Evolutionary conservation across 306 rosid genomes (phyloP).

Genomic region (Malus sylvestris): DNA sequence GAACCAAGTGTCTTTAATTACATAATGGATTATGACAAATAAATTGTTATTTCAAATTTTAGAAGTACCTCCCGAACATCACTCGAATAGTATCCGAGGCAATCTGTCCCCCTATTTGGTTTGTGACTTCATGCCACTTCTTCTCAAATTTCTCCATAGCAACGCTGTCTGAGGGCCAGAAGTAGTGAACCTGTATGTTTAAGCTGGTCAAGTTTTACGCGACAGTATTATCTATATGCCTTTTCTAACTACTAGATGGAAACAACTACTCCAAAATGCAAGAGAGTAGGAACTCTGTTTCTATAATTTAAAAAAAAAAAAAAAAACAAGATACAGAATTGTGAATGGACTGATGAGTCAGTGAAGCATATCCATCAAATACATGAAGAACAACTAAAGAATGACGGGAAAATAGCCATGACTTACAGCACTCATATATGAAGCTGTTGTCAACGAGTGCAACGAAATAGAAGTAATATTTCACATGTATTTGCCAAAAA

Average conservation of each 20-base stretch:
- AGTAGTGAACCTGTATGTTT: constrained; percentile 57
- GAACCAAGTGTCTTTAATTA: constrained; percentile 13
- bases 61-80: constrained; percentile 88
- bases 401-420: not conserved
- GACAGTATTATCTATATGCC: not conserved
- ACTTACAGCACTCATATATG: not conserved
- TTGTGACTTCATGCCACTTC: constrained; percentile 60
- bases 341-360: not conserved
- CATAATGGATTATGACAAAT: not conserved
- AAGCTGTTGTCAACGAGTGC: not conserved
- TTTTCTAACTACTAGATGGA: not conserved
- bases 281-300: not conserved
- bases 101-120: constrained; percentile 46
- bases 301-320: not conserved
- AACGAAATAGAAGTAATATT: not conserved
- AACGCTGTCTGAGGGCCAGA: constrained; percentile 61
- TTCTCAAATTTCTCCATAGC: constrained; percentile 52
- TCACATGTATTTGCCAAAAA: not conserved
- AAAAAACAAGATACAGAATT: not conserved
- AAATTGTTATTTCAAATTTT: constrained; percentile 10
- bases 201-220: constrained; percentile 11
- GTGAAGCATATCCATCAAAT: not conserved
- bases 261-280: not conserved
- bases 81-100: constrained; percentile 50
- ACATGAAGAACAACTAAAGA: not conserved